Conservation (phyloP, 441 rosid genomes). For the Viola pubescens region DNA sequence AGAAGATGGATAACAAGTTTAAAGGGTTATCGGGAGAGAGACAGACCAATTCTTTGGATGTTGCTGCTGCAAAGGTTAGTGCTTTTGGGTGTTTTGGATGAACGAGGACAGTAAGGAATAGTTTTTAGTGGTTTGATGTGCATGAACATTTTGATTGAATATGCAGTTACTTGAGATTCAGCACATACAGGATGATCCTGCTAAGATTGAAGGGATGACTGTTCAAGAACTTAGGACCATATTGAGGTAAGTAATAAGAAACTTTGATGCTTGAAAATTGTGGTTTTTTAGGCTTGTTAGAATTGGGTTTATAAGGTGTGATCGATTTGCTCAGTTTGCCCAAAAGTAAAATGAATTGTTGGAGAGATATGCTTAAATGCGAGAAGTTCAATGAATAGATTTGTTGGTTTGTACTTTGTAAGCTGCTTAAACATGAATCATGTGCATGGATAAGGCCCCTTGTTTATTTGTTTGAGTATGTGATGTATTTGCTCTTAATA, state of each 20-base stretch:
- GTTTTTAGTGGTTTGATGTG: no score
- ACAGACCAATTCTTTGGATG: background rate
- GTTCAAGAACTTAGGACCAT: constrained; percentile 56
- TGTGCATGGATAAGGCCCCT: no score
- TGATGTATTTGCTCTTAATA: no score
- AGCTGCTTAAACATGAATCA: no score
- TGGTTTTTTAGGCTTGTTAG: background rate
- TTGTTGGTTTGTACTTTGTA: no score
- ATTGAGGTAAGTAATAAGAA: constrained; percentile 39
- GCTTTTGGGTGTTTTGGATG: background rate
- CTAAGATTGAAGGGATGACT: constrained; percentile 54
- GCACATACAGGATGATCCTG: constrained; percentile 33
- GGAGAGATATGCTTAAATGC: no score
- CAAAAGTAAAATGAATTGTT: no score
- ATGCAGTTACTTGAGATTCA: constrained; percentile 20
- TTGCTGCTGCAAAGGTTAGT: constrained; percentile 13
- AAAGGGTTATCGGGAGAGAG: constrained; percentile 5
- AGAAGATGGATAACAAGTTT: constrained; percentile 22
- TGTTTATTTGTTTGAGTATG: no score
- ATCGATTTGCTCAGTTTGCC: no score
- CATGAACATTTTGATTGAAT: background rate
- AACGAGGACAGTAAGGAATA: no score
- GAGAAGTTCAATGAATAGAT: no score
- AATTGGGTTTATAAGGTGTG: no score
- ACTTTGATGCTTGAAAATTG: background rate